A percentile compares a stretch with the other conserved stretches of the same genome.
These are phyloP conservation scores for Morella rubra DNA, from an alignment of 306 rosid genomes.

Conservation along the genomic window DNA sequence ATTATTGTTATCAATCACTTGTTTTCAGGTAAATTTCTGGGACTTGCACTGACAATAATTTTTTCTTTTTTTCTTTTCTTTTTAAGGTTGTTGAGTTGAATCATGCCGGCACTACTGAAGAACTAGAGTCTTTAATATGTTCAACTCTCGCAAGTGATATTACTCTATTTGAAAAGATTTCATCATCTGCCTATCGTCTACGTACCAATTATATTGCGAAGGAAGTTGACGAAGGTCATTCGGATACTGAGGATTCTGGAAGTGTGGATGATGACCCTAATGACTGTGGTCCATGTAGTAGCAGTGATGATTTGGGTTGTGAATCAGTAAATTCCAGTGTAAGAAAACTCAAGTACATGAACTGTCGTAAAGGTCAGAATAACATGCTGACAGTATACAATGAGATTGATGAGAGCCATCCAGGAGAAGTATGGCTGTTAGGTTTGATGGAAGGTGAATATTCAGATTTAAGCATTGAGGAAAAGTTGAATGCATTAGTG, in stretches of 20 bases:
- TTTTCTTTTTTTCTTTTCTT: constrained; percentile 41
- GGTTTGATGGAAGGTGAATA: constrained; percentile 95
- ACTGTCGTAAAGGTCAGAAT: constrained; percentile 35
- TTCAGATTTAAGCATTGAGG: constrained; percentile 83
- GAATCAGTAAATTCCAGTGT: constrained; percentile 42
- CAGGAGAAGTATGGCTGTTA: constrained; percentile 89
- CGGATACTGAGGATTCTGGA: constrained; percentile 83
- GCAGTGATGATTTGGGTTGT: constrained; percentile 62
- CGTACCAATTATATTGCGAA: constrained; percentile 55
- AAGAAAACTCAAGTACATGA: constrained; percentile 33
- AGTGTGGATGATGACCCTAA: constrained; percentile 67
- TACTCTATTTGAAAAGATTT: constrained; percentile 90
- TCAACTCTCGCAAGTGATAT: constrained; percentile 88
- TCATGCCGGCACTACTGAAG: constrained; percentile 58
- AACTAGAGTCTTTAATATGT: constrained; percentile 68
- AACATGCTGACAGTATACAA: constrained; percentile 40
- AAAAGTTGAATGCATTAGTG: constrained; percentile 75
- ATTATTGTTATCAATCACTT: not conserved
- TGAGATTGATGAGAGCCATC: constrained; percentile 92
- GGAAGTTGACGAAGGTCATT: constrained; percentile 62
- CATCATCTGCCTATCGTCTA: constrained; percentile 79
- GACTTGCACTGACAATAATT: constrained; percentile 12
- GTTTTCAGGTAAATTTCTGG: no score
- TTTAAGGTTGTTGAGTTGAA: constrained; percentile 75
- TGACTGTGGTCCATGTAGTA: constrained; percentile 47